phyloP scores from a whole-genome alignment of 1,284 basidiomycete genomes.

The Wallemia ichthyophaga region DNA sequence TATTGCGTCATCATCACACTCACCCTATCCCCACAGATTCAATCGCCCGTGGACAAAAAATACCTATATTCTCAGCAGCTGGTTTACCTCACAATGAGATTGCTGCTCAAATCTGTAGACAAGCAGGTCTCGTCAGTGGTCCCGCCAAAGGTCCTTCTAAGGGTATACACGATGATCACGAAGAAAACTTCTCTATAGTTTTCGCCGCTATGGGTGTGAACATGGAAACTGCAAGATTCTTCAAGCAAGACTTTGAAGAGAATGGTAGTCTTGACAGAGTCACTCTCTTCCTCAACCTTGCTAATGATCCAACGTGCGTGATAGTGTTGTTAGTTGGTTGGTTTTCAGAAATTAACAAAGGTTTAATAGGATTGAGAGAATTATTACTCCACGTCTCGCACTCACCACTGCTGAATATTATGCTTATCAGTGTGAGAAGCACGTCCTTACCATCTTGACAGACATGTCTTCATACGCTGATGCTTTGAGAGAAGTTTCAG shows the following conservation, averaged over 20 bases:
- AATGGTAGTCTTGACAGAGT: slow-evolving; percentile 93
- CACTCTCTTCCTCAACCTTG: slow-evolving; percentile 93
- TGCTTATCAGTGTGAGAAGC: slow-evolving; percentile 97
- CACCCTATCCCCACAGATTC: slow-evolving; percentile 30
- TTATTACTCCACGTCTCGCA: slow-evolving; percentile 93
- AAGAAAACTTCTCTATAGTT: slow-evolving; percentile 99
- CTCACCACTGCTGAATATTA: slow-evolving; percentile 98
- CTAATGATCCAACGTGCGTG: slow-evolving; percentile 74
- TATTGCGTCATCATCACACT: neutral
- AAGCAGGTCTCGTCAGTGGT: slow-evolving; percentile 82
- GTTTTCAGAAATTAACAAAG: neutral
- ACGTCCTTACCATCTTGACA: slow-evolving; percentile 92
- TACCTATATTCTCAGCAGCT: slow-evolving; percentile 97
- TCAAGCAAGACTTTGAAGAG: slow-evolving; percentile 99
- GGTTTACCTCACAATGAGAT: slow-evolving; percentile 99
- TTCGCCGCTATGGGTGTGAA: slow-evolving; percentile 99
- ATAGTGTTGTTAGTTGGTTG: neutral
- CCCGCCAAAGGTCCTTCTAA: slow-evolving; percentile 86
- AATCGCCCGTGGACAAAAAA: slow-evolving; percentile 98
- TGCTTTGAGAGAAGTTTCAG: slow-evolving; percentile 85
- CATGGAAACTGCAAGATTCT: slow-evolving; percentile 99
- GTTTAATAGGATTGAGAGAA: slow-evolving; percentile 50
- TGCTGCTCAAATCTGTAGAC: slow-evolving; percentile 97
- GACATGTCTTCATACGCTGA: slow-evolving; percentile 98
- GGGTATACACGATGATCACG: slow-evolving; percentile 92